A percentile compares a stretch with the other conserved stretches of the same genome.
Conservation (phyloP, 495 filamentous ascomycete genomes). For the Podospora bellae-mahoneyi region DNA sequence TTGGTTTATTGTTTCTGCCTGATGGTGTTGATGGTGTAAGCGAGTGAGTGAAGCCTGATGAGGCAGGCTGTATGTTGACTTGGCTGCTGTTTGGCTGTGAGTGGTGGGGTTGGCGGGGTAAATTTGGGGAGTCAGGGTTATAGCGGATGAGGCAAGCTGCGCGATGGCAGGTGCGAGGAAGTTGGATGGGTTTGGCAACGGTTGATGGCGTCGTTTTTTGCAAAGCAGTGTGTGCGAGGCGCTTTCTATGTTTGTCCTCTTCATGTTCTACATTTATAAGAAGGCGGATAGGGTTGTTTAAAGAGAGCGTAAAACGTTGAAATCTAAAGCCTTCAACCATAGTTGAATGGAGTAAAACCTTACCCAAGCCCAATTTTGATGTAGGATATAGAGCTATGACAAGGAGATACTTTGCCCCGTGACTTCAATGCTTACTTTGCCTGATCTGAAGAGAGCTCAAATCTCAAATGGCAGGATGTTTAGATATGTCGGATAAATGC, state of each 20-base stretch:
- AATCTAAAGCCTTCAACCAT: too few species aligned
- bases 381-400: too few species aligned
- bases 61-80: neutral
- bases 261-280: neutral
- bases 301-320: too few species aligned
- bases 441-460: neutral
- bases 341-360: too few species aligned
- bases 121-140: neutral
- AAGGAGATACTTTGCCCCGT: too few species aligned
- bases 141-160: neutral
- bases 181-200: neutral
- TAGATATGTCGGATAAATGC: neutral
- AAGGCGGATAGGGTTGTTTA: too few species aligned
- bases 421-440: too few species aligned
- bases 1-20: slow-evolving; percentile 2
- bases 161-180: neutral
- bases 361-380: too few species aligned
- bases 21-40: slow-evolving; percentile 12
- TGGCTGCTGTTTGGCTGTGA: slow-evolving; percentile 22
- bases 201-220: neutral
- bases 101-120: slow-evolving; percentile 37
- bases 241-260: neutral
- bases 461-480: neutral
- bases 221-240: neutral
- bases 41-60: slow-evolving; percentile 5